Conservation (phyloP, 148 eudicot species). For the Rheum nobile region DNA sequence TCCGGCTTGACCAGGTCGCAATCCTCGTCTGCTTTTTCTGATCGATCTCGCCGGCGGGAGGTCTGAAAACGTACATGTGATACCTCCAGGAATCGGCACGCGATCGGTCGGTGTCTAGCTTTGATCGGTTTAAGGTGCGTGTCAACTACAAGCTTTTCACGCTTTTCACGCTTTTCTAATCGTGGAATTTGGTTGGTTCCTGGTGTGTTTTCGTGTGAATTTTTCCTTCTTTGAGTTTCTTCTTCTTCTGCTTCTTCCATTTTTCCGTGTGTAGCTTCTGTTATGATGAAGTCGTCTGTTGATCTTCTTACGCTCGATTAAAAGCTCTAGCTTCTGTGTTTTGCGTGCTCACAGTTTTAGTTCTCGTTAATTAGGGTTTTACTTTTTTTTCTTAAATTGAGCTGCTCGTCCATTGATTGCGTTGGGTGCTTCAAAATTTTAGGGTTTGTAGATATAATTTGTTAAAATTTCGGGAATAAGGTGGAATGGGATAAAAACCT, state of each 20-base stretch:
- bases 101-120: neutral
- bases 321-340: neutral
- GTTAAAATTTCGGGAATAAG: neutral
- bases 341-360: neutral
- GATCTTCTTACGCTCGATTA: neutral
- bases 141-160: neutral
- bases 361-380: conserved; percentile 2
- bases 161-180: neutral
- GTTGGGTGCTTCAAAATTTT: neutral
- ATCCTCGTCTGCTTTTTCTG: neutral
- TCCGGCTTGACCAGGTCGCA: conserved; percentile 5
- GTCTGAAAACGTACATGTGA: neutral
- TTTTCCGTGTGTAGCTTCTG: neutral
- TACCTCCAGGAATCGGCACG: neutral
- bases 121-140: conserved; percentile 9
- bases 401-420: neutral
- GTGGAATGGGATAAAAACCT: neutral
- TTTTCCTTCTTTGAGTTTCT: neutral
- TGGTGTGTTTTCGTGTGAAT: neutral
- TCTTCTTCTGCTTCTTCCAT: neutral
- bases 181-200: neutral
- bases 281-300: neutral
- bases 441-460: neutral
- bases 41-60: conserved; percentile 8
- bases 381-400: neutral